These are phyloP conservation scores for Phlegmacium glaucopus DNA, from an alignment of 768 basidiomycete species.

Conservation along the genomic window DNA sequence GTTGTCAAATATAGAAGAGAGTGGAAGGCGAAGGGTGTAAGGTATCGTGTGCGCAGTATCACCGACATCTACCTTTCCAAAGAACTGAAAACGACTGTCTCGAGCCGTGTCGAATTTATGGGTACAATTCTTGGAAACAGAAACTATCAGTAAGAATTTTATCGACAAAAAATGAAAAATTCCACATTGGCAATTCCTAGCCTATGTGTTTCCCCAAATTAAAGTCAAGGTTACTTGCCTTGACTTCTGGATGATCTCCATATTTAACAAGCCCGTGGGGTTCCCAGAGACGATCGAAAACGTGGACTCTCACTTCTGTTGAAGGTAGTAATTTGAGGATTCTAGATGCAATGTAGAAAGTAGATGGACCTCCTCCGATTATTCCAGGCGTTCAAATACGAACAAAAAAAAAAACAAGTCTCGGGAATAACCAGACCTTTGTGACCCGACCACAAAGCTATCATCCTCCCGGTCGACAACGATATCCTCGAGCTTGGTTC, in stretches of 20 bases:
- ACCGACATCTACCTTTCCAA: conserved; percentile 81
- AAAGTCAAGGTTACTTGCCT: conserved; percentile 42
- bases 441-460: conserved; percentile 9
- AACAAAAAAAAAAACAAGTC: too few species aligned
- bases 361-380: conserved; percentile 94
- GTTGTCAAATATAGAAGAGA: conserved; percentile 58
- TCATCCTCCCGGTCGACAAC: conserved; percentile 18
- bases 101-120: conserved; percentile 86
- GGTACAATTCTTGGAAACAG: conserved; percentile 75
- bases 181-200: conserved; percentile 4
- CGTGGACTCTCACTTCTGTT: conserved; percentile 58
- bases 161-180: not conserved
- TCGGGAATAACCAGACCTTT: conserved; percentile 17
- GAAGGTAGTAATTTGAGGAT: conserved; percentile 63
- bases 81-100: conserved; percentile 85
- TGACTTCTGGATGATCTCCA: conserved; percentile 98
- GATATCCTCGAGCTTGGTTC: conserved; percentile 49
- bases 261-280: conserved; percentile 95
- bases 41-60: conserved; percentile 32
- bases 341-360: conserved; percentile 89
- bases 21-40: conserved; percentile 53
- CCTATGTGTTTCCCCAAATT: conserved; percentile 8
- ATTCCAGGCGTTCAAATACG: conserved; percentile 48
- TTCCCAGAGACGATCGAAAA: conserved; percentile 91
- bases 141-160: too few species aligned